Evolutionary conservation across 2,329 filamentous ascomycete genomes (phyloP).

Genomic region (Penicillium sp.): DNA sequence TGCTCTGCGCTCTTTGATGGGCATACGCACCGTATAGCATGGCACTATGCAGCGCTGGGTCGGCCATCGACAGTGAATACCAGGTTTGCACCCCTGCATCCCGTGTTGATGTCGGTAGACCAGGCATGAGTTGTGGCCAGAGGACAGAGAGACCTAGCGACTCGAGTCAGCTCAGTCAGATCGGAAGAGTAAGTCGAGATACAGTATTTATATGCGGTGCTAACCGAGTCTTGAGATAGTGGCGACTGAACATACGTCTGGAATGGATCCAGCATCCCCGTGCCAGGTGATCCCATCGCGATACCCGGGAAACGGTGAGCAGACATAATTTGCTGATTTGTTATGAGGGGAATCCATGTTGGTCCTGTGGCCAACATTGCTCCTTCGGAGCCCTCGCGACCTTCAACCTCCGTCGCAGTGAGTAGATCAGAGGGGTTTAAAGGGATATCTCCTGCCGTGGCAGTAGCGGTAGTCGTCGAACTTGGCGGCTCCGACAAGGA

Average conservation of each 20-base stretch:
- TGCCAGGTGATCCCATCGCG: neutral
- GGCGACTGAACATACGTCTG: neutral
- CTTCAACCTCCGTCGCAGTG: too few relatives aligned
- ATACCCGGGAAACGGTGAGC: too few relatives aligned
- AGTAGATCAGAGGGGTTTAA: too few relatives aligned
- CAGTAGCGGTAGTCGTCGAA: too few relatives aligned
- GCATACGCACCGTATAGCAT: slow-evolving; percentile 2
- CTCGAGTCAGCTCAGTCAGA: neutral
- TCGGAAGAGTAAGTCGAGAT: neutral
- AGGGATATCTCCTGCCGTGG: too few relatives aligned
- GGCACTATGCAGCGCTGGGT: neutral
- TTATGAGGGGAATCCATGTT: too few relatives aligned
- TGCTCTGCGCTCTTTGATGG: neutral
- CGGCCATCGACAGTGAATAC: neutral
- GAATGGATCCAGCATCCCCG: neutral
- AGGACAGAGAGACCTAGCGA: neutral
- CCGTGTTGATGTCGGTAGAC: too few relatives aligned
- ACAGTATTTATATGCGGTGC: neutral
- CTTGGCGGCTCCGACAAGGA: too few relatives aligned
- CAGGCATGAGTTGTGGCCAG: neutral
- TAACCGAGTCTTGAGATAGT: neutral
- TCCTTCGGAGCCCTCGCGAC: too few relatives aligned
- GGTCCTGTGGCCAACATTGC: too few relatives aligned
- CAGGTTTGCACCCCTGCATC: neutral
- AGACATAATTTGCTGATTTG: too few relatives aligned